Percentiles rank a stretch among this genome's conserved stretches.
phyloP scores from a whole-genome alignment of 768 basidiomycete genomes.

The Lentinula aciculospora region DNA sequence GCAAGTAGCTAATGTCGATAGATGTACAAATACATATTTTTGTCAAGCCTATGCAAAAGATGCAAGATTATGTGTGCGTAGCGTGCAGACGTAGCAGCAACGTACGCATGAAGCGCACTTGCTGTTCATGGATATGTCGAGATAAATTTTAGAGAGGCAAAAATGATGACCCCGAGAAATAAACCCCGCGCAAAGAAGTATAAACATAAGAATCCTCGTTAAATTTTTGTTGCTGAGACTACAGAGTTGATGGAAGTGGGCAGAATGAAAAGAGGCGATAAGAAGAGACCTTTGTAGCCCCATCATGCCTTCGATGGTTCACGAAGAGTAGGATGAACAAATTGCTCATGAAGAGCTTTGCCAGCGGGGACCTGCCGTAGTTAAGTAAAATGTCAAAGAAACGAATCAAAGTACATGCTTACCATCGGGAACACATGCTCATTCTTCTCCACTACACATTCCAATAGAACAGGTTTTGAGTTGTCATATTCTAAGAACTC shows the following conservation, averaged over 20 bases:
- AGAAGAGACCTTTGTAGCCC: no score
- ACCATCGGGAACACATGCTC: conserved; percentile 95
- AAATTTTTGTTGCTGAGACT: no score
- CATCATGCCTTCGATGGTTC: conserved; percentile 3
- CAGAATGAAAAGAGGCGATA: no score
- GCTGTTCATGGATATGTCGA: no score
- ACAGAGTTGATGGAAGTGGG: no score
- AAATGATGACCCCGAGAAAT: no score
- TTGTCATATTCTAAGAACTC: conserved; percentile 96
- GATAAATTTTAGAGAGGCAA: no score
- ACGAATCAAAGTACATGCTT: conserved; percentile 12
- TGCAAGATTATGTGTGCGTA: background rate
- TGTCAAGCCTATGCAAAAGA: background rate
- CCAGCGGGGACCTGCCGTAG: conserved; percentile 73
- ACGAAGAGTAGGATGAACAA: conserved; percentile 60
- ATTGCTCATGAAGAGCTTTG: conserved; percentile 89
- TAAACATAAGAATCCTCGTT: no score
- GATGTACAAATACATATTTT: background rate
- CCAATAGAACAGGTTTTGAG: conserved; percentile 82
- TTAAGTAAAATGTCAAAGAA: conserved; percentile 9
- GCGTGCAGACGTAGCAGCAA: no score
- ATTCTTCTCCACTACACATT: conserved; percentile 77
- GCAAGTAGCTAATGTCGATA: background rate
- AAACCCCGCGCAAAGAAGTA: no score
- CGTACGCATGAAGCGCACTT: no score